Base-by-base conservation (phyloP, 805 yeast species). In the Monosporozyma yasuniensis region DNA sequence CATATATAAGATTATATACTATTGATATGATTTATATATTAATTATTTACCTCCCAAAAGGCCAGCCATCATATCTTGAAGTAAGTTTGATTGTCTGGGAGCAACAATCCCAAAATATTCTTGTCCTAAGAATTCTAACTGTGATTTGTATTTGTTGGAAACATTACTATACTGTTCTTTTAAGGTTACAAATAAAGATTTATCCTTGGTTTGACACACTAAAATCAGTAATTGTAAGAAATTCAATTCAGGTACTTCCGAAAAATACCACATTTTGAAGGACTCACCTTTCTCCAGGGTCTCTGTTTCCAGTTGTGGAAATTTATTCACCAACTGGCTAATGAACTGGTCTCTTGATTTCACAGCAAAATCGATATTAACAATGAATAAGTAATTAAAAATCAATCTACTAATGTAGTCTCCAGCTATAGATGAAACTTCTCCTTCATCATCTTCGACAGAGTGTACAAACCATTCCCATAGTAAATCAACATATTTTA, bases 21-120 rank as follows among this genome's bases (percentile, higher is more conserved):
- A 14, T 19, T 19, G 8, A 19, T 32, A 14, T 37, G 6, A 38
- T 11, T 45, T 11, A 6, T 5, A 6, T 6, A 27, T 10, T 11
- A 9, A 7, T 12, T 18, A 23, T 23, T 42, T 37, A 22, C 43
- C 25, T 25, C 78, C 77, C 45, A 83, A 64, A 39, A 84, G 66
- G 25, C 84, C 81, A 19, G 84, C 78, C 95, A 93, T 87, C 74
- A 91, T 72, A 56, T 80, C 83, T 65, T 80, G 84, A 55, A 85
- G 64, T 58, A 82, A 65, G 59, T 83, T 83, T 1, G 68, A 68
- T 53, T 76, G 81, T 48, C 73, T 75, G 47, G 72, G 78, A 14
- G 79, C 73, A 55, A 59, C 61, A 52, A 87, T 77, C 11, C 77
- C 79, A 59, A 84, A 87, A 63, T 78, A 83, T 25, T 75, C 65